Percentiles rank a stretch among this genome's conserved stretches.
Evolutionary conservation across 192 early-diverging fungal species (phyloP).

Genomic region (Rhizophagus prolifer): DNA sequence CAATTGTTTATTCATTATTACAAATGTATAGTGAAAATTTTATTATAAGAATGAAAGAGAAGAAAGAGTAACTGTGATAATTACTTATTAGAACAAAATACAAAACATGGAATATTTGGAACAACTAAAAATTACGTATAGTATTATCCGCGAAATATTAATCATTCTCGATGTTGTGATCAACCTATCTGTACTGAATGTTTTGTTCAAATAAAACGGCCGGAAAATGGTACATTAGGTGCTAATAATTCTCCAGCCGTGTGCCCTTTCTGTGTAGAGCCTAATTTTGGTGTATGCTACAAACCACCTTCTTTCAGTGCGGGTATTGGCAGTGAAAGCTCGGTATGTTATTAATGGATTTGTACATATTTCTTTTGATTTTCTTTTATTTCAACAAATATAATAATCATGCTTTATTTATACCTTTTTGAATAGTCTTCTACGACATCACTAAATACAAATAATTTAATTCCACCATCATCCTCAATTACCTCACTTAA

Average conservation of each 20-base stretch:
- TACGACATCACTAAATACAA: neutral
- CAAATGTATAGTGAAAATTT: no score
- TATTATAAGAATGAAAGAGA: no score
- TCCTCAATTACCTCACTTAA: constrained; percentile 30
- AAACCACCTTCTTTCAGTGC: constrained; percentile 44
- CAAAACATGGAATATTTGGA: neutral
- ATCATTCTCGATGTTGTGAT: constrained; percentile 90
- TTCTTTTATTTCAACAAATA: neutral
- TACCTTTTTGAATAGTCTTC: constrained; percentile 16
- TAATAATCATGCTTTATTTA: constrained; percentile 29
- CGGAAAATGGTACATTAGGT: constrained; percentile 59
- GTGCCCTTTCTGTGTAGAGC: constrained; percentile 88
- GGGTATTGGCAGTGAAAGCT: constrained; percentile 24
- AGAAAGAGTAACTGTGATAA: no score
- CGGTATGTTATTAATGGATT: neutral
- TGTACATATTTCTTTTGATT: neutral
- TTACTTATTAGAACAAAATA: no score
- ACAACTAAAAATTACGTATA: constrained; percentile 25
- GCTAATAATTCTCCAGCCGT: constrained; percentile 60
- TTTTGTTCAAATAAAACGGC: constrained; percentile 93
- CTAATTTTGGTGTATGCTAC: constrained; percentile 84
- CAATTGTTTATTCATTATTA: no score
- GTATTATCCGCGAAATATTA: constrained; percentile 92
- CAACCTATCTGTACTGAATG: constrained; percentile 97
- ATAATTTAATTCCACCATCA: constrained; percentile 12